These are phyloP conservation scores for Arthrobotrys sphaeroides DNA, from an alignment of 2,329 filamentous ascomycete genomes.

Conservation along the genomic window DNA sequence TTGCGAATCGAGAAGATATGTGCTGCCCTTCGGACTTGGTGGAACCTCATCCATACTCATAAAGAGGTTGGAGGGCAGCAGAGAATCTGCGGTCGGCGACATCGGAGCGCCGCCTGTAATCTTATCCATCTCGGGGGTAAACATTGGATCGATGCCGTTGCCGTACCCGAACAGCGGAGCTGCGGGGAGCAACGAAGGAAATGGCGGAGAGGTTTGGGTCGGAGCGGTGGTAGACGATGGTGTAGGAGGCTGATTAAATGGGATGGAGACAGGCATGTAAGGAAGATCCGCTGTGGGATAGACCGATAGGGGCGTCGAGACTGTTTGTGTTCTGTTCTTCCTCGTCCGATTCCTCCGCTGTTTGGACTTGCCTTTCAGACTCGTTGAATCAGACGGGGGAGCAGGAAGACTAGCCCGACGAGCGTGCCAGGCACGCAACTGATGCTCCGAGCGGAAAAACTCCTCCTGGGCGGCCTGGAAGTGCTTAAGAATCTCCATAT, in stretches of 20 bases:
- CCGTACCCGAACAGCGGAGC: conserved; percentile 68
- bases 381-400: conserved; percentile 36
- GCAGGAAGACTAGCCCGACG: conserved; percentile 57
- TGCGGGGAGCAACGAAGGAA: conserved; percentile 62
- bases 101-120: conserved; percentile 74
- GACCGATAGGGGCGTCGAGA: conserved; percentile 61
- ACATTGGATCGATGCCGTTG: conserved; percentile 61
- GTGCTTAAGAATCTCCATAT: conserved; percentile 57
- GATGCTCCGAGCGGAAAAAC: conserved; percentile 52
- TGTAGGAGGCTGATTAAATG: conserved; percentile 61
- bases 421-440: conserved; percentile 60
- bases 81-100: conserved; percentile 77
- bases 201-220: conserved; percentile 57
- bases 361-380: conserved; percentile 59
- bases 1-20: conserved; percentile 50
- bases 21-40: conserved; percentile 61
- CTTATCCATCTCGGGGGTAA: conserved; percentile 54
- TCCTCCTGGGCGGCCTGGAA: conserved; percentile 58
- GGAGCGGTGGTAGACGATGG: conserved; percentile 60
- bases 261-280: conserved; percentile 60
- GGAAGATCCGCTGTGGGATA: conserved; percentile 60
- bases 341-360: conserved; percentile 61
- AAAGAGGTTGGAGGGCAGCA: conserved; percentile 75
- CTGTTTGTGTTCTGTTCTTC: conserved; percentile 61
- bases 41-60: conserved; percentile 70